These are phyloP conservation scores for Beta vulgaris DNA, from an alignment of 148 eudicot genomes.

Conservation along the genomic window DNA sequence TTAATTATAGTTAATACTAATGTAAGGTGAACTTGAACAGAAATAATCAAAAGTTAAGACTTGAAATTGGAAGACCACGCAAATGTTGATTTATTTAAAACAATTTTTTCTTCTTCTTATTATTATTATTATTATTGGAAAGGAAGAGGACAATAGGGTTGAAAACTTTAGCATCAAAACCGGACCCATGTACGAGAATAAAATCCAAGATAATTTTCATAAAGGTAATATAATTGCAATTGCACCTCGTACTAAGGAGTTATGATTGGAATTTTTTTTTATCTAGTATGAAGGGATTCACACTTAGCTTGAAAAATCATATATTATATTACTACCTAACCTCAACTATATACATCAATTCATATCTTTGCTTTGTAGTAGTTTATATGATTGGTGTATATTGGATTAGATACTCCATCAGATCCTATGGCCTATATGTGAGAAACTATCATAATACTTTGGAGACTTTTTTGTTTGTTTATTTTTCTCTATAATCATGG, in stretches of 20 bases:
- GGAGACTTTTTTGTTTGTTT: neutral
- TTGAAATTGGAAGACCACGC: too few relatives aligned
- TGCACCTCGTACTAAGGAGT: constrained; percentile 21
- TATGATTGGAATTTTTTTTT: constrained; percentile 14
- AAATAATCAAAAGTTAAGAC: too few relatives aligned
- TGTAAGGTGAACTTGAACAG: too few relatives aligned
- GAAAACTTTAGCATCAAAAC: neutral
- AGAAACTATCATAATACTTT: constrained; percentile 8
- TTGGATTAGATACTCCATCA: constrained; percentile 21
- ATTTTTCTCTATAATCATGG: constrained; percentile 21
- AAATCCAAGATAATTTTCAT: constrained; percentile 1
- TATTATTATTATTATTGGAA: neutral
- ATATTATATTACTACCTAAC: constrained; percentile 9
- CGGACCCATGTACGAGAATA: constrained; percentile 28
- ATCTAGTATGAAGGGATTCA: constrained; percentile 14
- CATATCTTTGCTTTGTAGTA: constrained; percentile 25
- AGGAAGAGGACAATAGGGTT: neutral
- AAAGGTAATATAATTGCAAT: constrained; percentile 8
- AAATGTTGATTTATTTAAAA: too few relatives aligned
- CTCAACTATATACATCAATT: constrained; percentile 10
- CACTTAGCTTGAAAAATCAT: neutral
- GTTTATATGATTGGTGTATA: constrained; percentile 32
- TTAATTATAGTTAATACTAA: too few relatives aligned
- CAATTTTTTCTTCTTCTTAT: too few relatives aligned
- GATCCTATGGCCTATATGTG: constrained; percentile 25